Percentiles rank a stretch among this genome's conserved stretches.
Conservation (phyloP, 129 eudicot species). For the Artemisia tridentata region DNA sequence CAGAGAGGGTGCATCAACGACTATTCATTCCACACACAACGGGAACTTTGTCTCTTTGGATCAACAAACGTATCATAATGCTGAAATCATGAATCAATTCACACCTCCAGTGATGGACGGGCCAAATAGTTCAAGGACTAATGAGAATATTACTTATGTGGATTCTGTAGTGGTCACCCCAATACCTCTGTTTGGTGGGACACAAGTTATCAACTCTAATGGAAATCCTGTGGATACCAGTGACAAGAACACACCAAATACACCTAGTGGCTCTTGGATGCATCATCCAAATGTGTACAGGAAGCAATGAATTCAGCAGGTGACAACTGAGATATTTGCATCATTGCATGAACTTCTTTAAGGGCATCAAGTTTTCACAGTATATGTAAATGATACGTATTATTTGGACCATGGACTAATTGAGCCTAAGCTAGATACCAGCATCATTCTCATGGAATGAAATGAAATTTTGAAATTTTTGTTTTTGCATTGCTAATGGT, state of each 20-base stretch:
- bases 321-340: background rate
- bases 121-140: conserved; percentile 4
- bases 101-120: conserved; percentile 25
- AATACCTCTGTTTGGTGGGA: background rate
- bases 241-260: background rate
- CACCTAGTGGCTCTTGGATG: background rate
- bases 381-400: background rate
- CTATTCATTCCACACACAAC: background rate
- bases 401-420: conserved; percentile 11
- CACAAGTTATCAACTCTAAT: background rate
- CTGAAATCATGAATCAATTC: conserved; percentile 20
- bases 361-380: background rate
- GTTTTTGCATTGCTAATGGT: too few species aligned
- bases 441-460: conserved; percentile 3
- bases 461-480: background rate
- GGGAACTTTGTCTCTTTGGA: conserved; percentile 21
- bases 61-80: conserved; percentile 31
- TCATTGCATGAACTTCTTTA: background rate
- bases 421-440: background rate
- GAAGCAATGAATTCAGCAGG: conserved; percentile 5
- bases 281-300: background rate
- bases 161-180: background rate
- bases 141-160: background rate
- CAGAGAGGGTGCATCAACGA: background rate
- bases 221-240: background rate